Base-by-base conservation (phyloP, 2,329 filamentous ascomycete genomes). In the Fusarium tjaetaba region DNA sequence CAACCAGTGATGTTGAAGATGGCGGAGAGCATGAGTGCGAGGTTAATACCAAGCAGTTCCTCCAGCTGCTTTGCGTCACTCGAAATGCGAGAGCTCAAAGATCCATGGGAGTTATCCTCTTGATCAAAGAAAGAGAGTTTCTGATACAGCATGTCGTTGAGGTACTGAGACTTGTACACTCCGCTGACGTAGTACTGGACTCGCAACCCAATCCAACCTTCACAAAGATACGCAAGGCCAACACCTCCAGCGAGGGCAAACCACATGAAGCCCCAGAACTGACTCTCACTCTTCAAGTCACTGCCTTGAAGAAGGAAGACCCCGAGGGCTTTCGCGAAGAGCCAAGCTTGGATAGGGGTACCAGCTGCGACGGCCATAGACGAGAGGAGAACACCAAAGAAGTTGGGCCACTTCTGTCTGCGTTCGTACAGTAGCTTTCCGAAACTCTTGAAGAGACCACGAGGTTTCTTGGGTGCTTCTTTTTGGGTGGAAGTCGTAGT, bases 251-350 rank as follows among this genome's bases (percentile, higher is more conserved):
- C 79, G 0, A 82, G 74, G 7, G 77, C 79, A 7, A 80, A 30
- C 73, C 80, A 81, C 77, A 81, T 80, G 15, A 80, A 53, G 1
- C 76, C 78, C 80, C 79, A 81, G 32, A 81, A 81, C 7, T 76
- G 51, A 3, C 71, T 57, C 22, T 78, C 61, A 0, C 46, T 46
- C 4, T 43, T 49, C 5, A 77, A 30, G 56, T 88, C 85, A 10
- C 71, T 61, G 4, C 65, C 68, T 7, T 70, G 64, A 2, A 76
- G 49, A 7, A 78, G 63, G 34, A 81, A 81, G 13, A 80, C 71
- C 0, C 70, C 68, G 1, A 80, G 51, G 14, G 77, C 74, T 34
- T 80, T 74, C 6, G 79, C 71, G 52, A 80, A 79, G 6, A 82
- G 72, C 77, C 77, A 80, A 6, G 79, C 77, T 42, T 80, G 79